phyloP scores from a whole-genome alignment of 495 filamentous ascomycete species.

The Neurospora pannonica region DNA sequence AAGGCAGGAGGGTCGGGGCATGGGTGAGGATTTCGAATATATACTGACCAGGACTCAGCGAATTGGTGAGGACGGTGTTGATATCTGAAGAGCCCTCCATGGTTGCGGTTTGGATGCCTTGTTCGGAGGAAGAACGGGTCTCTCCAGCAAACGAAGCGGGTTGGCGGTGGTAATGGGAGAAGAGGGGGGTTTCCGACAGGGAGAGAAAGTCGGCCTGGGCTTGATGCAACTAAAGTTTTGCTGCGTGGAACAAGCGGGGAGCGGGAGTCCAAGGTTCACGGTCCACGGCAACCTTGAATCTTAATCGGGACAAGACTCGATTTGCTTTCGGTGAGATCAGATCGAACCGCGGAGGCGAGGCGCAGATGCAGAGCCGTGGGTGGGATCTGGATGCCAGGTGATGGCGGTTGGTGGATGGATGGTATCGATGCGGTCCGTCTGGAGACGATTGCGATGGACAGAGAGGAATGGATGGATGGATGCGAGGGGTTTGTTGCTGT shows the following conservation, averaged over 20 bases:
- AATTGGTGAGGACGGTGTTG: constrained; percentile 73
- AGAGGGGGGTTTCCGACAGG: constrained; percentile 18
- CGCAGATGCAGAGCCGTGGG: not conserved
- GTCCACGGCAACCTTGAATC: not conserved
- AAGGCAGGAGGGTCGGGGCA: constrained; percentile 2
- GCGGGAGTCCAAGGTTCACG: constrained; percentile 18
- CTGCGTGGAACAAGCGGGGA: constrained; percentile 26
- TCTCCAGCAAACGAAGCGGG: constrained; percentile 5
- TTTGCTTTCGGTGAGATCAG: not conserved
- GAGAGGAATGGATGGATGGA: not conserved
- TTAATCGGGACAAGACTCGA: not conserved
- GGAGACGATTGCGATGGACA: not conserved
- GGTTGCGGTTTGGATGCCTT: constrained; percentile 19
- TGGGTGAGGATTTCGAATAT: constrained; percentile 4
- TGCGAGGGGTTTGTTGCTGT: not conserved
- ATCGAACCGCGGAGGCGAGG: not conserved
- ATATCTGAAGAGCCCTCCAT: constrained; percentile 45
- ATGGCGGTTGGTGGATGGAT: not conserved
- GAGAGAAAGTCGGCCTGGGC: constrained; percentile 15
- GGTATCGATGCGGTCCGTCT: not conserved
- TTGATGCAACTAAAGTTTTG: constrained; percentile 26
- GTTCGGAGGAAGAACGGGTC: constrained; percentile 3
- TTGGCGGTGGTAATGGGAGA: constrained; percentile 11
- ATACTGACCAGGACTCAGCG: constrained; percentile 74
- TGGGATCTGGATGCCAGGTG: not conserved